Evolutionary conservation across 352 stramenopile genomes (phyloP).

Genomic region (Achlya hypogyna): DNA sequence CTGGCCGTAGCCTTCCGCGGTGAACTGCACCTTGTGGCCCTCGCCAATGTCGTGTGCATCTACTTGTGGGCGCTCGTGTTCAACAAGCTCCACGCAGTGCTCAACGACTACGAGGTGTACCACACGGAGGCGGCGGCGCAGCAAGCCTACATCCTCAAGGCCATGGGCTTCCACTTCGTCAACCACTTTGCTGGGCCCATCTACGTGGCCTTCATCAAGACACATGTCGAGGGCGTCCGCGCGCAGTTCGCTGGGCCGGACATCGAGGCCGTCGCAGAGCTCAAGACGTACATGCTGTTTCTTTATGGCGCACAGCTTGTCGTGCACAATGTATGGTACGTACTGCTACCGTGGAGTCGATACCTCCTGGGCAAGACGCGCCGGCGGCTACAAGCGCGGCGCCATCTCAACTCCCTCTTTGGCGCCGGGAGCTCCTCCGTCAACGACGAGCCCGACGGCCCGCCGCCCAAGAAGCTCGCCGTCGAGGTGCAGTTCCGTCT

Average conservation of each 20-base stretch:
- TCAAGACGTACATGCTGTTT: slow-evolving; percentile 17
- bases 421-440: not conserved
- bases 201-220: slow-evolving; percentile 91
- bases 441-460: not conserved
- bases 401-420: not conserved
- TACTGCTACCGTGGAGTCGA: not conserved
- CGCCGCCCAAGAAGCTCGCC: slow-evolving; percentile 3
- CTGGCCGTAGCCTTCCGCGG: slow-evolving; percentile 61
- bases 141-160: slow-evolving; percentile 91
- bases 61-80: slow-evolving; percentile 22
- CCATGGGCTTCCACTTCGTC: slow-evolving; percentile 92
- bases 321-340: slow-evolving; percentile 4
- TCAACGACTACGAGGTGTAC: slow-evolving; percentile 92
- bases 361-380: not conserved
- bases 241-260: slow-evolving; percentile 18
- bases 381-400: not conserved
- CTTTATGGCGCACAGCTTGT: slow-evolving; percentile 14
- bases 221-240: slow-evolving; percentile 57
- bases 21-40: slow-evolving; percentile 49
- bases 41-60: slow-evolving; percentile 85
- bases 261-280: slow-evolving; percentile 16
- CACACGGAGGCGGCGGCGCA: slow-evolving; percentile 81
- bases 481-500: slow-evolving; percentile 15
- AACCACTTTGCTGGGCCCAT: slow-evolving; percentile 93
- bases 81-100: slow-evolving; percentile 14